phyloP scores from a whole-genome alignment of 1,284 basidiomycete species.

The Polyporus tsugae region DNA sequence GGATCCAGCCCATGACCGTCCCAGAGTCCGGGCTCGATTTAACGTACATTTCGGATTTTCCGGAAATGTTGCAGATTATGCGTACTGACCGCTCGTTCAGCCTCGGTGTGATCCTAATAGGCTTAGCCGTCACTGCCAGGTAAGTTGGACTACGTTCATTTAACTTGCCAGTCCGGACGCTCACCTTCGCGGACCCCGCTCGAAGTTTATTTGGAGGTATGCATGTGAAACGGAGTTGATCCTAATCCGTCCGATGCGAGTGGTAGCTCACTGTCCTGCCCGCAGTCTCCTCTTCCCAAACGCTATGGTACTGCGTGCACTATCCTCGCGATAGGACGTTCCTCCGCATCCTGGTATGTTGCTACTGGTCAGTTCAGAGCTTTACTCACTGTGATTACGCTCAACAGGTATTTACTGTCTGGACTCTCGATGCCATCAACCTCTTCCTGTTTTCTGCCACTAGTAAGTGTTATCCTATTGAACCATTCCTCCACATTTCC shows the following conservation, averaged over 20 bases:
- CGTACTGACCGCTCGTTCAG: background rate
- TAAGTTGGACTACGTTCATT: background rate
- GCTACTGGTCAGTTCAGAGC: background rate
- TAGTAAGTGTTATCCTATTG: background rate
- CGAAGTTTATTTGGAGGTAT: conserved; percentile 9
- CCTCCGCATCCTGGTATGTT: conserved; percentile 21
- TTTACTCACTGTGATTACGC: background rate
- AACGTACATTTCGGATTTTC: background rate
- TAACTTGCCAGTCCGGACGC: background rate
- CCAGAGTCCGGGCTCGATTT: background rate
- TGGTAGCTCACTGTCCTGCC: conserved; percentile 13
- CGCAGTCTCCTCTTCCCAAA: conserved; percentile 25
- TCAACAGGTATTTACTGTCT: conserved; percentile 19
- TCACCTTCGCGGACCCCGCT: background rate
- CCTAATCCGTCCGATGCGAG: background rate
- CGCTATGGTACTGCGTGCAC: conserved; percentile 26
- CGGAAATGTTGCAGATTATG: background rate
- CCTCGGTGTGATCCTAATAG: conserved; percentile 7
- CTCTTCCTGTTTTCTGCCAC: conserved; percentile 5
- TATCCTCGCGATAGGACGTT: conserved; percentile 26
- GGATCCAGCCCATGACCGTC: background rate
- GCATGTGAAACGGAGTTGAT: background rate
- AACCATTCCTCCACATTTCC: background rate
- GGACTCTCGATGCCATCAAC: conserved; percentile 14
- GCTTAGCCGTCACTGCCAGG: conserved; percentile 14